These are phyloP conservation scores for Gloeopeniophorella convolvens DNA, from an alignment of 768 basidiomycete species.

Conservation along the genomic window DNA sequence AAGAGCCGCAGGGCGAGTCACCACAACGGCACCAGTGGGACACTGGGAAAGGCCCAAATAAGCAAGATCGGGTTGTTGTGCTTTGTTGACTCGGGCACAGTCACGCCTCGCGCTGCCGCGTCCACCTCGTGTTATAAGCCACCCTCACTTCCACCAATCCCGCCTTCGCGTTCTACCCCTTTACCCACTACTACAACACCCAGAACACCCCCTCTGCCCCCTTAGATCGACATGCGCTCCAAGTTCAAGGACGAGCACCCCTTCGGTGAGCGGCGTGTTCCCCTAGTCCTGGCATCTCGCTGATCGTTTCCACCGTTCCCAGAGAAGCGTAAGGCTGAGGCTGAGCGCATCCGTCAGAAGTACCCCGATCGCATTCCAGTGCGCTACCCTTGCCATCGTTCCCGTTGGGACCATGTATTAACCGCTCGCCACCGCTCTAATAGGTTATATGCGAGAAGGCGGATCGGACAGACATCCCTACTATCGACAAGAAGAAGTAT, in stretches of 20 bases:
- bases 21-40: no score
- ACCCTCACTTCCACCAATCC: background rate
- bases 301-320: conserved; percentile 28
- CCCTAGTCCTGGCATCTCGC: conserved; percentile 27
- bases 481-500: conserved; percentile 99
- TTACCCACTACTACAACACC: conserved; percentile 15
- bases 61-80: conserved; percentile 11
- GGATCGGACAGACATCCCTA: conserved; percentile 96
- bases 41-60: conserved; percentile 13
- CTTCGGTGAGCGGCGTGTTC: conserved; percentile 61
- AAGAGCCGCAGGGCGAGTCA: no score
- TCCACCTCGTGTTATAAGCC: conserved; percentile 13
- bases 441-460: conserved; percentile 99
- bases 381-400: conserved; percentile 30
- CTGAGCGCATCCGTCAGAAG: conserved; percentile 97
- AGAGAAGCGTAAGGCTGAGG: conserved; percentile 99
- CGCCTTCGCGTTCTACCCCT: background rate
- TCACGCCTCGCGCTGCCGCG: background rate
- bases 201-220: background rate
- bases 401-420: background rate
- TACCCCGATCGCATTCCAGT: conserved; percentile 98
- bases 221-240: conserved; percentile 59
- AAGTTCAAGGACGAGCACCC: conserved; percentile 99
- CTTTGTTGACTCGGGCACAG: conserved; percentile 15
- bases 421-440: background rate